Evolutionary conservation across 257 asterid species (phyloP).

Genomic region (Craterostigma plantagineum): DNA sequence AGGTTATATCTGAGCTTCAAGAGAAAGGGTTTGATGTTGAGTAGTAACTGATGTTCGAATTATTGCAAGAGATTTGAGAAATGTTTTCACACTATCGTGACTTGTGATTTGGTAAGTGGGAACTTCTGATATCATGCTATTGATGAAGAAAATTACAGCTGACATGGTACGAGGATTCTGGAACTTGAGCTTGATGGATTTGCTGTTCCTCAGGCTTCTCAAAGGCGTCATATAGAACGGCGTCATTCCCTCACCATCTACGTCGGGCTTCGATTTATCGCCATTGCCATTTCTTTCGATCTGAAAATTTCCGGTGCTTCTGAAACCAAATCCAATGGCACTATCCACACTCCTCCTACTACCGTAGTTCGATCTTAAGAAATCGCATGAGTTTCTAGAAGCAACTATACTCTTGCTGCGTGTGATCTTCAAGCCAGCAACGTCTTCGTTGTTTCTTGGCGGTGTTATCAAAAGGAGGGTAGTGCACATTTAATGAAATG

Average conservation of each 20-base stretch:
- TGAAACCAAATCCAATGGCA: background rate
- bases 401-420: background rate
- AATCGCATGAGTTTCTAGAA: background rate
- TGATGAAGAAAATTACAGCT: no score
- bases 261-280: background rate
- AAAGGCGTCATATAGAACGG: background rate
- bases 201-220: background rate
- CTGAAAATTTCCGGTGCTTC: background rate
- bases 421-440: background rate
- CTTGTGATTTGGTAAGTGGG: no score
- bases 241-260: background rate
- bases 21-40: conserved; percentile 62
- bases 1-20: conserved; percentile 57
- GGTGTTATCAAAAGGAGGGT: background rate
- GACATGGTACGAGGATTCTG: background rate
- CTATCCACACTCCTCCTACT: background rate
- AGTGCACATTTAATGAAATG: background rate
- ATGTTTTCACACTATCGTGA: background rate
- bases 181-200: background rate
- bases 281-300: background rate
- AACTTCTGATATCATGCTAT: no score
- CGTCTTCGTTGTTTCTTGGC: background rate
- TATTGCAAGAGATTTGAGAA: background rate
- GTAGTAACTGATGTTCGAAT: conserved; percentile 6
- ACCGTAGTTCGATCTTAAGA: background rate